Base-by-base conservation (phyloP, 2,329 filamentous ascomycete genomes). In the Diaporthe ilicicola region DNA sequence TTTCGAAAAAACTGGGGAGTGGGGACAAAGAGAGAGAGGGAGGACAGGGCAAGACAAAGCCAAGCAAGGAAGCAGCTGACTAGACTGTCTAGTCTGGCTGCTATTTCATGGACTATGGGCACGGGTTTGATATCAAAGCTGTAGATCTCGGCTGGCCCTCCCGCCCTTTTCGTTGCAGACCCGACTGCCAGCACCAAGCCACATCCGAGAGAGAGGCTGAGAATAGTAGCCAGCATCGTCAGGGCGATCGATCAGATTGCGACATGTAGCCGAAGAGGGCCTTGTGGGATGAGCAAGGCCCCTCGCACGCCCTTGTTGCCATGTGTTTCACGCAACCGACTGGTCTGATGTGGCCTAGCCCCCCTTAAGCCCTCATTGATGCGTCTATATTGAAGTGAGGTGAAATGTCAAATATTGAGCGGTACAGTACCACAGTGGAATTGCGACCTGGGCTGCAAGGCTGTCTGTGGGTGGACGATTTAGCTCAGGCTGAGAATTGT, bases 401-500 rank as follows among this genome's bases (percentile, higher is more conserved):
- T 64, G 66, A 68, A 59, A 50, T 37, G 37, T 37, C 44, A 64
- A 50, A 34, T 67, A 29, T 51, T 42, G 13, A 34, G 42, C 59
- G 13, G 59, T 34, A 34, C 59, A n/a, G n/a, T n/a, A n/a, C n/a
- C 22, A 19, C 39, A 46, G 56, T 10, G 19, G 27, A 62, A 62
- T 37, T 37, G 22, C 56, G 59, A 62, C 59, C 42, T 24, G 42
- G 42, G 59, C 59, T 48, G 66, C 66, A 50, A 59, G 53, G 53
- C 66, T 68, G n/a, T 51, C 53, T 59, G 29, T 51, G 39, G 34
- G 29, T 50, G 44, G 13, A n/a, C 44, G 12, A 24, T 64, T 66
- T 67, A 72, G 71, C 56, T 71, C 64, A 72, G 71, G 71, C 71
- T 72, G 71, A 72, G 71, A 72, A 65, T 39, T 72, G 50, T 70